Percentiles rank a stretch among this genome's conserved stretches.
Evolutionary conservation across 208 protist genomes (phyloP).

Genomic region (Leishmania arabica): DNA sequence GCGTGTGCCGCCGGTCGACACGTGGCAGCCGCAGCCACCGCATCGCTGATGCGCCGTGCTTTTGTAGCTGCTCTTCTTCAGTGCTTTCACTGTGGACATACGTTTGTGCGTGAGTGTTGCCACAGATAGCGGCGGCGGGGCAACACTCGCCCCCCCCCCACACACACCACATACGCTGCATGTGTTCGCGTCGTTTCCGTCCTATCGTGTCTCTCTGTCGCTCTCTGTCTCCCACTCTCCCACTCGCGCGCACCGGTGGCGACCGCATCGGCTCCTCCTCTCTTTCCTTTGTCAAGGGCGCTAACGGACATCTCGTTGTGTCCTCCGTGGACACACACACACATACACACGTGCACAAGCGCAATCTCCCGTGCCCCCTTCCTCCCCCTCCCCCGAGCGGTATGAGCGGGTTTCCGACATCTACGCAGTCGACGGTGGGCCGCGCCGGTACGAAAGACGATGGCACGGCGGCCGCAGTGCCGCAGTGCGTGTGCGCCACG

Average conservation of each 20-base stretch:
- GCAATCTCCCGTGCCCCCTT: neutral
- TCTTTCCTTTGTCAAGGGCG: neutral
- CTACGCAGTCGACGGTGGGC: conserved; percentile 20
- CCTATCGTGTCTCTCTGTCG: neutral
- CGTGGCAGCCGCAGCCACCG: too few species aligned
- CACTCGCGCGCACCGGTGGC: neutral
- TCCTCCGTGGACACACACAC: neutral
- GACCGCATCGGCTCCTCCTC: neutral
- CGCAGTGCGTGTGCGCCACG: conserved; percentile 78
- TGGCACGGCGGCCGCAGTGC: conserved; percentile 7
- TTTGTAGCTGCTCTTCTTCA: neutral
- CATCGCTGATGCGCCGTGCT: too few species aligned
- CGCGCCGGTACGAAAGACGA: conserved; percentile 19
- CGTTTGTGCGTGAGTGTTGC: neutral
- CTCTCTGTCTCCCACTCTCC: neutral
- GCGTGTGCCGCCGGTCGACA: too few species aligned
- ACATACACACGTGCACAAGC: neutral
- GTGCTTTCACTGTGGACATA: neutral
- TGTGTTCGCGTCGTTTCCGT: neutral
- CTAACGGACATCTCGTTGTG: neutral
- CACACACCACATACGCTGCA: neutral
- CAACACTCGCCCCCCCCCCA: neutral
- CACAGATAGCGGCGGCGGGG: neutral
- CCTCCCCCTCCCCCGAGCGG: neutral
- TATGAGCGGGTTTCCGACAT: conserved; percentile 21